A percentile compares a stretch with the other conserved stretches of the same genome.
Conservation (phyloP, 2,329 filamentous ascomycete genomes). For the Sclerotinia glacialis region DNA sequence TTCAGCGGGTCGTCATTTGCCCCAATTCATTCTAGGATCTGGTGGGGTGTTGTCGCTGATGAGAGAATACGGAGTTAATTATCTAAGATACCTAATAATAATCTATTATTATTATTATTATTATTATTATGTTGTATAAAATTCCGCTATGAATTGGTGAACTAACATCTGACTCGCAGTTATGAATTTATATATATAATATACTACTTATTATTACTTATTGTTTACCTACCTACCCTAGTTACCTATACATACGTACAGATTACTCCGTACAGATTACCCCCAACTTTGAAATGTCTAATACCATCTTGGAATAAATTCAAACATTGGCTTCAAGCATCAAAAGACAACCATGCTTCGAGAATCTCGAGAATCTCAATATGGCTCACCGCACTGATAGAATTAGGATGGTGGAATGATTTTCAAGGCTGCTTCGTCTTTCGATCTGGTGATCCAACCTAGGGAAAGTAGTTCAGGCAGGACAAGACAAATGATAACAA, state of each 20-base stretch:
- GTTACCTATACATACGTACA: too few relatives aligned
- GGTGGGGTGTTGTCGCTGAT: background rate
- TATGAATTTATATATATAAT: background rate
- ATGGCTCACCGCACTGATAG: background rate
- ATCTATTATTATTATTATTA: too few relatives aligned
- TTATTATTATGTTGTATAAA: too few relatives aligned
- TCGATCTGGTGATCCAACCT: background rate
- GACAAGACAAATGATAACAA: too few relatives aligned
- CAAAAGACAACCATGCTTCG: background rate
- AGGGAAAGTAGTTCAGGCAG: too few relatives aligned
- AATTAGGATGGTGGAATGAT: background rate
- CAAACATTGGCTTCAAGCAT: background rate
- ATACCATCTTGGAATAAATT: background rate
- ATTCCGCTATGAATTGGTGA: too few relatives aligned
- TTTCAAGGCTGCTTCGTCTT: background rate
- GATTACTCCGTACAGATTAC: background rate
- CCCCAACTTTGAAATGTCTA: background rate
- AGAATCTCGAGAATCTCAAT: too few relatives aligned
- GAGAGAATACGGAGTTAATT: too few relatives aligned
- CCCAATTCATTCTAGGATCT: background rate
- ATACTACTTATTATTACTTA: too few relatives aligned
- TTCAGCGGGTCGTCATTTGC: background rate
- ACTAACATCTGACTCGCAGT: background rate
- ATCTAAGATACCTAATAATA: too few relatives aligned
- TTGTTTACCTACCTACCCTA: too few relatives aligned